Conservation (phyloP, 1,139 yeast genomes). For the Meyerozyma guilliermondii region DNA sequence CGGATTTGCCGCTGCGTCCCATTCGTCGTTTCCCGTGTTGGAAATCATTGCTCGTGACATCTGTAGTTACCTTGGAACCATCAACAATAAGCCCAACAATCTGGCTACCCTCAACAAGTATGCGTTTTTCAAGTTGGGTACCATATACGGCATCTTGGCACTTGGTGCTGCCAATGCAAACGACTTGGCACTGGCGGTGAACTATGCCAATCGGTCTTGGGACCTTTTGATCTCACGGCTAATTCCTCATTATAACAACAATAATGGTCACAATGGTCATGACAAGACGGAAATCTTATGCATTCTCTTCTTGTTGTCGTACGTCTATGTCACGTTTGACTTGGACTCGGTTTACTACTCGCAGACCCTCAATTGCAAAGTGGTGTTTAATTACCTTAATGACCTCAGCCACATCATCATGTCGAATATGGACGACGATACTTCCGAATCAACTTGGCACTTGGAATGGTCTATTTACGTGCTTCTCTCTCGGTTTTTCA, state of each 20-base stretch:
- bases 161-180: constrained; percentile 1
- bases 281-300: constrained; percentile 39
- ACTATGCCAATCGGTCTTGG: constrained; percentile 25
- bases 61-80: constrained; percentile 1
- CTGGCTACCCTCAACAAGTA: not conserved
- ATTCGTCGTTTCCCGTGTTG: not conserved
- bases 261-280: constrained; percentile 17
- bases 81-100: not conserved
- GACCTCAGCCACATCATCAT: constrained; percentile 27
- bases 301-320: constrained; percentile 28
- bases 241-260: constrained; percentile 34
- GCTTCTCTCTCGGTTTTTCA: constrained; percentile 6
- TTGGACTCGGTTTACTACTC: constrained; percentile 12
- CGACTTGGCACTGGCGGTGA: constrained; percentile 1
- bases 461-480: constrained; percentile 10
- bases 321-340: constrained; percentile 26
- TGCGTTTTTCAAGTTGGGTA: constrained; percentile 1
- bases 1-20: not conserved
- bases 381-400: constrained; percentile 41
- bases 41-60: not conserved
- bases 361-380: constrained; percentile 13
- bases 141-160: constrained; percentile 2
- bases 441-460: constrained; percentile 4
- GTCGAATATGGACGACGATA: constrained; percentile 12
- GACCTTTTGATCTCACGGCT: constrained; percentile 36